Percentiles rank a stretch among this genome's conserved stretches.
Conservation (phyloP, 192 early-diverging fungal genomes). For the Jimgerdemannia flammicorona region DNA sequence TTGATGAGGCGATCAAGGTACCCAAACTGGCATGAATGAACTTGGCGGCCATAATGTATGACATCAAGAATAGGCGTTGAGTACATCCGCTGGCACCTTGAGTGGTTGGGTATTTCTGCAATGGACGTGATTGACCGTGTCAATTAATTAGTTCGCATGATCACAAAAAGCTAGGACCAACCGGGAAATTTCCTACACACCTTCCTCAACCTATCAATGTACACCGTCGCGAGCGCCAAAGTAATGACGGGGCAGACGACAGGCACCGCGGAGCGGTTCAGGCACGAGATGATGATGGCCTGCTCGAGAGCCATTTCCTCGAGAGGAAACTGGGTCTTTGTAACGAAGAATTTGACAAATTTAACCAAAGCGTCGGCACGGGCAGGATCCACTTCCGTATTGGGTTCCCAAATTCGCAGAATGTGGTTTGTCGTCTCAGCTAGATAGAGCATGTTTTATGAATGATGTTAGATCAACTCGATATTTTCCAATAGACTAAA, state of each 20-base stretch:
- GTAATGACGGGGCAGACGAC: constrained; percentile 37
- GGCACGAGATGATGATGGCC: constrained; percentile 14
- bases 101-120: constrained; percentile 33
- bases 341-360: no score
- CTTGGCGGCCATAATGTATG: constrained; percentile 47
- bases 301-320: constrained; percentile 5
- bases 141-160: no score
- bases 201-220: constrained; percentile 42
- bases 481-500: no score
- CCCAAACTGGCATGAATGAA: constrained; percentile 26
- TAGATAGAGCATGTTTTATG: no score
- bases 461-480: no score
- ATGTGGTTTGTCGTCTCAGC: no score
- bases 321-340: no score
- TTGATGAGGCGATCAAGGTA: constrained; percentile 7
- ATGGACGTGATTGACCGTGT: no score
- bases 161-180: no score
- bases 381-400: no score
- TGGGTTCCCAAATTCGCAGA: no score
- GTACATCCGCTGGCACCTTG: constrained; percentile 43
- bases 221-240: constrained; percentile 39
- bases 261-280: constrained; percentile 15
- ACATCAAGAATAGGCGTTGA: constrained; percentile 41
- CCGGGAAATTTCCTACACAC: constrained; percentile 1
- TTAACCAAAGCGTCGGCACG: no score